A percentile compares a stretch with the other conserved stretches of the same genome.
Evolutionary conservation across 768 basidiomycete genomes (phyloP).

Genomic region (Termitomyces sp.): DNA sequence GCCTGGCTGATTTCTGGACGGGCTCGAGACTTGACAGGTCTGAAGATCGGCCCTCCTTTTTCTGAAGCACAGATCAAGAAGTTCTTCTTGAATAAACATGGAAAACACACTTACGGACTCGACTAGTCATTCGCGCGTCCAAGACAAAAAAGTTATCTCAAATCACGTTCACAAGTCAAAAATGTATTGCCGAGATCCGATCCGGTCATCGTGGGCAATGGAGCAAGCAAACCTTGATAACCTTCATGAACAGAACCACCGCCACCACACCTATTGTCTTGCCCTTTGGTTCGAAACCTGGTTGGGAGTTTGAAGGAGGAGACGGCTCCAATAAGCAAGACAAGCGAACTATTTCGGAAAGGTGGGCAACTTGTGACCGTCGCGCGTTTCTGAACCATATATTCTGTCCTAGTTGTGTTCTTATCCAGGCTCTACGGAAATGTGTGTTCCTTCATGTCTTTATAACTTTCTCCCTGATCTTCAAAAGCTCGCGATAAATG

Average conservation of each 20-base stretch:
- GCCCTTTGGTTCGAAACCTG: slow-evolving; percentile 51
- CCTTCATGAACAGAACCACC: slow-evolving; percentile 11
- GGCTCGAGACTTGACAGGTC: slow-evolving; percentile 56
- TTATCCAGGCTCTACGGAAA: slow-evolving; percentile 66
- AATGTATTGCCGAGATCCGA: slow-evolving; percentile 10
- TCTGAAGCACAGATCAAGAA: slow-evolving; percentile 34
- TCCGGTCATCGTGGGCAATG: background rate
- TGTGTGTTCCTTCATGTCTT: slow-evolving; percentile 34
- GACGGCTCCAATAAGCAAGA: slow-evolving; percentile 28
- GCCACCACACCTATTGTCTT: slow-evolving; percentile 25
- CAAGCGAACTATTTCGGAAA: slow-evolving; percentile 49
- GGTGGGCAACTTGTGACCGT: slow-evolving; percentile 28
- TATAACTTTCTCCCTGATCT: slow-evolving; percentile 7
- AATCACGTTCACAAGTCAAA: background rate
- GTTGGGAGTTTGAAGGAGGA: slow-evolving; percentile 52
- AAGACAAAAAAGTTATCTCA: background rate
- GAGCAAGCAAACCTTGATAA: slow-evolving; percentile 3
- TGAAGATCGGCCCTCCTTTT: slow-evolving; percentile 66
- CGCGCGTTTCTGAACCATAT: background rate
- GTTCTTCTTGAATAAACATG: background rate
- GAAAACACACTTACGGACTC: slow-evolving; percentile 53
- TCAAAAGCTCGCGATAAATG: slow-evolving; percentile 63
- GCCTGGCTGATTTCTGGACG: slow-evolving; percentile 32
- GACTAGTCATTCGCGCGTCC: slow-evolving; percentile 36
- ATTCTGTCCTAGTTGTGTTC: slow-evolving; percentile 39